phyloP scores from a whole-genome alignment of 2,329 filamentous ascomycete genomes.

The Thelonectria olida region DNA sequence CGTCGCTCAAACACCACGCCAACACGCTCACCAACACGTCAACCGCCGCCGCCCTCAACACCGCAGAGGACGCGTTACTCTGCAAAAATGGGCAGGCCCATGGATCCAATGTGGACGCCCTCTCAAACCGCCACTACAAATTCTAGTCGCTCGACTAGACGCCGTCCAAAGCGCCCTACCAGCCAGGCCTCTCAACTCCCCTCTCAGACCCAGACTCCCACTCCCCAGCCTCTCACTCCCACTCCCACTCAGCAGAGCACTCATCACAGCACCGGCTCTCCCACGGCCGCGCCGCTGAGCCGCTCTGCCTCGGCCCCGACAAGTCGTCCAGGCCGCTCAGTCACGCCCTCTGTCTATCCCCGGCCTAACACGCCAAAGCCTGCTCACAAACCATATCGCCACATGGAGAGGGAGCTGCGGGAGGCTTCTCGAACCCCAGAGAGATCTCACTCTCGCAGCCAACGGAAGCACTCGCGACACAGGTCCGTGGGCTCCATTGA shows the following conservation, averaged over 20 bases:
- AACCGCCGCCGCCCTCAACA: not conserved
- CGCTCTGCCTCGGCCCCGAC: not conserved
- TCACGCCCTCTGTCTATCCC: constrained; percentile 7
- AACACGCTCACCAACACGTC: constrained; percentile 5
- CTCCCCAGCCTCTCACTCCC: too few relatives aligned
- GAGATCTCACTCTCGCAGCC: not conserved
- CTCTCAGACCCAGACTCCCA: not conserved
- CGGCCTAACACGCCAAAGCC: constrained; percentile 17
- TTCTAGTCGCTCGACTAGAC: constrained; percentile 8
- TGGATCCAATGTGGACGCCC: constrained; percentile 11
- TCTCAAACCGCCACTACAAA: constrained; percentile 5
- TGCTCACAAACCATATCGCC: constrained; percentile 9
- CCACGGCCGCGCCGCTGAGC: not conserved
- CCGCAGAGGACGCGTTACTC: constrained; percentile 7
- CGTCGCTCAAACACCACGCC: constrained; percentile 3
- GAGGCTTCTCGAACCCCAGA: constrained; percentile 5
- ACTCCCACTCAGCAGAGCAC: not conserved
- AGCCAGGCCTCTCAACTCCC: not conserved
- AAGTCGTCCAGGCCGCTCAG: not conserved
- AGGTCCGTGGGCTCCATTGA: constrained; percentile 23
- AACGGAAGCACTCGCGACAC: constrained; percentile 15
- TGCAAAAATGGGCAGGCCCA: constrained; percentile 1
- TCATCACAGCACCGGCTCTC: not conserved
- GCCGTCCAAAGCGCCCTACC: not conserved
- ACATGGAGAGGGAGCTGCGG: constrained; percentile 9